phyloP scores from a whole-genome alignment of 2,329 filamentous ascomycete species.

The Paraphoma sp. region DNA sequence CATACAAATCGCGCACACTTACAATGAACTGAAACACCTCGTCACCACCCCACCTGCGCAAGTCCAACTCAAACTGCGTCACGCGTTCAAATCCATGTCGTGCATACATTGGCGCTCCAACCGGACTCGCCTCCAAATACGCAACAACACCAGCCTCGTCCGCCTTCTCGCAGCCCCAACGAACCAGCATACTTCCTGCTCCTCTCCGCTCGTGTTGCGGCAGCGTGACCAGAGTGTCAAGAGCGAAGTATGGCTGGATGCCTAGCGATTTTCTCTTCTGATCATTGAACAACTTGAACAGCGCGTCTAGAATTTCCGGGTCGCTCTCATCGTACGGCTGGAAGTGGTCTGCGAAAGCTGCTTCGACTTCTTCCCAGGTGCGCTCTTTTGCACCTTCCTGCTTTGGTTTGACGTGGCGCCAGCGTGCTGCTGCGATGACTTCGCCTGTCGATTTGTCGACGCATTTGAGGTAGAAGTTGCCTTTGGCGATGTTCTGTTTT shows the following conservation, averaged over 20 bases:
- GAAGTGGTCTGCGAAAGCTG: constrained; percentile 17
- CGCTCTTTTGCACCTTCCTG: constrained; percentile 21
- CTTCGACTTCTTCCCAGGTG: constrained; percentile 38
- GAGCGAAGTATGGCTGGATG: constrained; percentile 28
- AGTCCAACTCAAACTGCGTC: constrained; percentile 35
- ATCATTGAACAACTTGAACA: constrained; percentile 29
- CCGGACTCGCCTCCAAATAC: constrained; percentile 42
- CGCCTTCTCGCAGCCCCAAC: constrained; percentile 40
- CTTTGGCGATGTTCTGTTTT: constrained; percentile 30
- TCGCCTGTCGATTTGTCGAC: constrained; percentile 30
- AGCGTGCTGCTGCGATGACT: constrained; percentile 40
- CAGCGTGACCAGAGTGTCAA: constrained; percentile 42
- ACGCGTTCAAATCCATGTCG: constrained; percentile 38
- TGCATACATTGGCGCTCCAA: constrained; percentile 44
- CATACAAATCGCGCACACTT: constrained; percentile 15
- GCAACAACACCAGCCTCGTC: constrained; percentile 39
- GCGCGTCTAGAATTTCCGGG: constrained; percentile 21
- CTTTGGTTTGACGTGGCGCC: constrained; percentile 31
- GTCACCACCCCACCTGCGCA: constrained; percentile 36
- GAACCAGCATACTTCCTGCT: constrained; percentile 40
- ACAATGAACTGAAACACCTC: constrained; percentile 38
- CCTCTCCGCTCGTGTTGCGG: constrained; percentile 38
- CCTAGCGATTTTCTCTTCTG: constrained; percentile 35
- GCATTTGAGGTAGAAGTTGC: constrained; percentile 38
- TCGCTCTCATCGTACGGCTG: constrained; percentile 40